Evolutionary conservation across 2,329 filamentous ascomycete species (phyloP), one percentile per base, ranked within the genome.

Genomic region (Didymella glomerata): DNA sequence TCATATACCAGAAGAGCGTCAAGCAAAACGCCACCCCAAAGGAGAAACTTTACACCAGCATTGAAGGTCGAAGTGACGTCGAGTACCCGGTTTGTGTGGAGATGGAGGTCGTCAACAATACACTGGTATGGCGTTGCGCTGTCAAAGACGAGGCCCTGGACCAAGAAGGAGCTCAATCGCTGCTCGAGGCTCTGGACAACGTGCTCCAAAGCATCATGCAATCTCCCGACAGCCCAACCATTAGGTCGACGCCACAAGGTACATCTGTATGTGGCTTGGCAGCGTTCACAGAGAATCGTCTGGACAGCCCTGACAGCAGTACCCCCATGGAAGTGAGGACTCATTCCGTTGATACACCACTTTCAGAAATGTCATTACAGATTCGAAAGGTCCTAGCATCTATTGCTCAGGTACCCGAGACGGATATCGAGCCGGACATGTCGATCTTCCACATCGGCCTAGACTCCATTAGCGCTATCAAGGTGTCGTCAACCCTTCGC

Each of bases 401-500:
- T 28, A 81, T 93, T 0, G 90, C 92, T 0, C 85, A 84, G 16
- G 77, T 90, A 0, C 80, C 87, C 0, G 76, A 81, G 18, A 71
- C 81, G 0, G 80, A 86, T 1, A 90, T 97, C 50, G 76, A 79
- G 2, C 83, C 82, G 54, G 80, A 82, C 0, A 85, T 88, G 49
- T 91, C 85, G 0, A 85, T 97, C 13, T 96, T 95, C 75, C 88
- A 95, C 63, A 83, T 97, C 1, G 93, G 93, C 0, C 85, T 97
- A 1, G 93, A 97, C 73, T 97, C 93, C 0, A 96, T 97, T 74
- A 94, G 89, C 63, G 90, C 92, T 1, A 95, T 97, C 79, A 96
- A 95, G 69, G 87, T 93, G 3, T 87, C 88, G 9, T 85, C 89
- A 0, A 80, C 93, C 8, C 79, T 97, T 4, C 87, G 86, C 41